Percentiles rank a stretch among this genome's conserved stretches.
Conservation (phyloP, 2,329 filamentous ascomycete genomes). For the Trichoderma polysporum region DNA sequence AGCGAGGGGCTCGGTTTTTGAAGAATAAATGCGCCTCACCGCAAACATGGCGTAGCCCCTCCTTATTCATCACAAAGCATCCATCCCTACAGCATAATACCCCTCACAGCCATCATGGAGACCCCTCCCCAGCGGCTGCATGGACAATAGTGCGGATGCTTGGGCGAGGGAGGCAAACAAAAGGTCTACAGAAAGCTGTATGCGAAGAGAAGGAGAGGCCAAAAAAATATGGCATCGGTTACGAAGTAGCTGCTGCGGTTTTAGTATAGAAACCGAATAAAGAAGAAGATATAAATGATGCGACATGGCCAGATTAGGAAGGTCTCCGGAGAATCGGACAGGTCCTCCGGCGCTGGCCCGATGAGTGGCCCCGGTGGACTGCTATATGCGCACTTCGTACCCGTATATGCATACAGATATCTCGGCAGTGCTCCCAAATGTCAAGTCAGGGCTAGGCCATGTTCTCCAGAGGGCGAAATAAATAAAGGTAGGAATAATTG, state of each 20-base stretch:
- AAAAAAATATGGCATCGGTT: neutral
- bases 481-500: neutral
- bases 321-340: conserved; percentile 15
- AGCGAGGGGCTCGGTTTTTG: conserved; percentile 5
- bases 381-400: neutral
- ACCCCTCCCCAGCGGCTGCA: conserved; percentile 10
- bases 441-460: neutral
- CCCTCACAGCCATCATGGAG: conserved; percentile 14
- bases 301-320: neutral
- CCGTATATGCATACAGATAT: neutral
- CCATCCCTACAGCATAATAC: conserved; percentile 3
- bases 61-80: conserved; percentile 8
- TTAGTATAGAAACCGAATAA: neutral
- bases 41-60: conserved; percentile 16
- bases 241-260: neutral
- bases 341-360: conserved; percentile 6
- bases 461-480: neutral
- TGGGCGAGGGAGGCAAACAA: neutral
- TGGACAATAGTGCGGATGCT: conserved; percentile 4
- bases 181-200: neutral
- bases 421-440: neutral
- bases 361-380: conserved; percentile 1
- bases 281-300: neutral
- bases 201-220: neutral
- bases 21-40: conserved; percentile 14